Evolutionary conservation across 495 filamentous ascomycete genomes (phyloP).

Genomic region (Tetracladium setigerum): DNA sequence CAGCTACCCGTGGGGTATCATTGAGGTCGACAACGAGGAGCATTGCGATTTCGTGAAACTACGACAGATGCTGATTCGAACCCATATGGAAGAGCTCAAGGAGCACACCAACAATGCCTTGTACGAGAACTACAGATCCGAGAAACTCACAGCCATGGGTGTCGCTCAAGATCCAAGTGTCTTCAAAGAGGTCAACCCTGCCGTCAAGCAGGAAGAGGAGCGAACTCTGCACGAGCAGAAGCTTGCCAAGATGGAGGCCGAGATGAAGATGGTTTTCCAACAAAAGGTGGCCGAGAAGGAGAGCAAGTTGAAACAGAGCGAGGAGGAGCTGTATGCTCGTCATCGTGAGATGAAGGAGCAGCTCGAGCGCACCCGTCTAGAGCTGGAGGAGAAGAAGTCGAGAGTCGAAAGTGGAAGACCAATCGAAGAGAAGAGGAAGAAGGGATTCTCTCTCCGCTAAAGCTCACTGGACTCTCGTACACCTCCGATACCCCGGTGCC

Average conservation of each 20-base stretch:
- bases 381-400: constrained; percentile 95
- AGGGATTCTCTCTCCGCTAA: constrained; percentile 98
- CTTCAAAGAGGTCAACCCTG: constrained; percentile 99
- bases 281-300: constrained; percentile 99
- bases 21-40: constrained; percentile 99
- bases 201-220: constrained; percentile 99
- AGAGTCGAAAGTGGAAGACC: constrained; percentile 90
- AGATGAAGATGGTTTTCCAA: constrained; percentile 99
- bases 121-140: constrained; percentile 99
- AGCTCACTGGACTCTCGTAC: constrained; percentile 1
- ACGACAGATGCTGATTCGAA: constrained; percentile 98
- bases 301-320: constrained; percentile 97
- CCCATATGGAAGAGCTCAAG: constrained; percentile 99
- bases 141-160: constrained; percentile 97
- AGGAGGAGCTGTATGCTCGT: constrained; percentile 95
- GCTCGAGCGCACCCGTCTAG: constrained; percentile 83
- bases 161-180: constrained; percentile 96
- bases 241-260: constrained; percentile 98
- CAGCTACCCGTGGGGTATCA: constrained; percentile 96
- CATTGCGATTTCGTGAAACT: constrained; percentile 99
- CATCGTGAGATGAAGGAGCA: constrained; percentile 99
- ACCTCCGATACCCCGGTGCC: constrained; percentile 9
- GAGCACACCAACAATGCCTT: constrained; percentile 98
- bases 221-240: constrained; percentile 97
- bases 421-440: constrained; percentile 93